phyloP scores from a whole-genome alignment of 768 basidiomycete species.

The Plicaturopsis crispa region DNA sequence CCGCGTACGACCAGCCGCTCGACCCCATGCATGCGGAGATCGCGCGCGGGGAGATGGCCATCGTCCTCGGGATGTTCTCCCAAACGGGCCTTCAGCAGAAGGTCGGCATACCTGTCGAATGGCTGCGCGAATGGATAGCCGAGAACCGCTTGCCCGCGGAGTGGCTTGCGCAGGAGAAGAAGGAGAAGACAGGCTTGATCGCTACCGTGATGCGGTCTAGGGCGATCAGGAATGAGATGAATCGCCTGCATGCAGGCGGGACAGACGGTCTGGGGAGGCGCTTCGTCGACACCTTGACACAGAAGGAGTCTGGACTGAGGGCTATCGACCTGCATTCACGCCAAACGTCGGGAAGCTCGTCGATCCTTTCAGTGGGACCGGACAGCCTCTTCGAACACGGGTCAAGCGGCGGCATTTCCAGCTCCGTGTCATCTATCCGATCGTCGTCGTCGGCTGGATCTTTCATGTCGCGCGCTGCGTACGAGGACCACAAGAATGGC shows the following conservation, averaged over 20 bases:
- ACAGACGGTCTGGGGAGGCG: too few species aligned
- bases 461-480: too few species aligned
- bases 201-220: not conserved
- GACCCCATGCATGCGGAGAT: slow-evolving; percentile 47
- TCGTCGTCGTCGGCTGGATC: too few species aligned
- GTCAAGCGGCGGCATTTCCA: too few species aligned
- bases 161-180: slow-evolving; percentile 21
- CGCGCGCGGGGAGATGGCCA: slow-evolving; percentile 62
- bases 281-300: too few species aligned
- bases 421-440: too few species aligned
- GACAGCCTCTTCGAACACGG: too few species aligned
- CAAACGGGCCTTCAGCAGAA: slow-evolving; percentile 15
- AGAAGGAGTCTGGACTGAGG: too few species aligned
- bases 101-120: slow-evolving; percentile 34
- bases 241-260: not conserved
- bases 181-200: not conserved
- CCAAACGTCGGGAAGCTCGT: too few species aligned
- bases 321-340: too few species aligned
- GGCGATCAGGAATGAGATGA: not conserved
- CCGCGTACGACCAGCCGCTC: slow-evolving; percentile 29
- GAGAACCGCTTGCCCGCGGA: slow-evolving; percentile 41
- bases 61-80: slow-evolving; percentile 49
- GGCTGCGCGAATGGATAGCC: slow-evolving; percentile 41
- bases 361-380: too few species aligned
- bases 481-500: too few species aligned